Evolutionary conservation across 768 basidiomycete genomes (phyloP), one percentile per base, ranked within the genome.

Genomic region (Tephrocybe sp.): DNA sequence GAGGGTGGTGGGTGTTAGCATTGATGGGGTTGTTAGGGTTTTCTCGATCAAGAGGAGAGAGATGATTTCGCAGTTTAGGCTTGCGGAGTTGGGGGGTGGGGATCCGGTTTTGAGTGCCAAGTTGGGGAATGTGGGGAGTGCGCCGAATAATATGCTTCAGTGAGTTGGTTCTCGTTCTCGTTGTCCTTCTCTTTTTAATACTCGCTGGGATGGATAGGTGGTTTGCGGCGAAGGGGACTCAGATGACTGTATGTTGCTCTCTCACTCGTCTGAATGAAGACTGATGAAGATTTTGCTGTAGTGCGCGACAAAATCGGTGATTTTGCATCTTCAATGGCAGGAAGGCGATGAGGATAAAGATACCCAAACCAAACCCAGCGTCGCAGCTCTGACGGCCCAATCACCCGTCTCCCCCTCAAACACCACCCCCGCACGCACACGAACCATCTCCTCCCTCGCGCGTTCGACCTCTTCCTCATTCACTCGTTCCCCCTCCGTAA

Each of bases 21-120:
- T 96, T 56, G 92, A 96, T 66, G 92, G 91, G 1, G 86, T 93
- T 32, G 92, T 95, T 16, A 72, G 92, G 38, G 89, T 92, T 16
- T 95, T 94, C 67, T 92, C 90, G 1, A 96, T 96, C 59, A 82
- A 70, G 45, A 79, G 85, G 26, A 72, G 91, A 52, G 91, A 94
- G 67, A 95, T 96, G 93, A 79, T 95, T 11, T 90, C 89, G 7
- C 92, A 94, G 62, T 94, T 92, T 75, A 92, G 86, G 64, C 74
- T 96, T 36, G 82, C 84, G 2, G 89, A 92, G 51, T 69, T 96
- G 36, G 88, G 84, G 16, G 82, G 69, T 0, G 68, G 79, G 0
- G 86, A 92, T 64, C 84, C 86, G 15, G 70, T 80, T 19, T 60
- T 89, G 57, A 84, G 77, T 52, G 68, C 82, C 1, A 89, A 83